phyloP scores from a whole-genome alignment of 1,284 basidiomycete species.

The Salmacisia buchloeana region DNA sequence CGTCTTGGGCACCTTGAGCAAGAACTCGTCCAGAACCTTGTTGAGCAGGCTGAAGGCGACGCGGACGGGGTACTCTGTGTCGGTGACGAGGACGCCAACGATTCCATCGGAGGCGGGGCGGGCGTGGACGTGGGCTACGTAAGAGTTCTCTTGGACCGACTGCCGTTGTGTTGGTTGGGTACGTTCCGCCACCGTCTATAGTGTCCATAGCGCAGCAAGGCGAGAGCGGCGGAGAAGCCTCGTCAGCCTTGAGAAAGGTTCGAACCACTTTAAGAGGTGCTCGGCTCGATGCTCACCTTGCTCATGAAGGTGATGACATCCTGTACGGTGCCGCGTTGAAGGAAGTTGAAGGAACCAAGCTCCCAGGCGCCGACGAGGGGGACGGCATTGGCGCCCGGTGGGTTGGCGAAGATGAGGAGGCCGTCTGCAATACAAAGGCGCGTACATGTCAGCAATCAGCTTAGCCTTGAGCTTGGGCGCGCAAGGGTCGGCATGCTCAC shows the following conservation, averaged over 20 bases:
- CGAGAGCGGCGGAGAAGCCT: slow-evolving; percentile 73
- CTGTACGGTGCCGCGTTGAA: slow-evolving; percentile 63
- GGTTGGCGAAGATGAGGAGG: slow-evolving; percentile 43
- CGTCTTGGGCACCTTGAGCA: slow-evolving; percentile 66
- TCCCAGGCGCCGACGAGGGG: slow-evolving; percentile 70
- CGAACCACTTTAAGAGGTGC: slow-evolving; percentile 38
- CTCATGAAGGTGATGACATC: slow-evolving; percentile 51
- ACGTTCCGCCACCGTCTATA: slow-evolving; percentile 76
- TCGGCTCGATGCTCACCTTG: slow-evolving; percentile 38
- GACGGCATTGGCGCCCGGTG: slow-evolving; percentile 54
- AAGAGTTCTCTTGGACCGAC: slow-evolving; percentile 89
- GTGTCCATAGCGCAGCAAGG: slow-evolving; percentile 59
- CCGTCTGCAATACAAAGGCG: slow-evolving; percentile 14
- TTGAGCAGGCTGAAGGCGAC: slow-evolving; percentile 92
- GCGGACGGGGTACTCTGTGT: slow-evolving; percentile 91
- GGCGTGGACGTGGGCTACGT: slow-evolving; percentile 83
- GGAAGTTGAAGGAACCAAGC: slow-evolving; percentile 87
- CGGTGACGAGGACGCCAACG: slow-evolving; percentile 82
- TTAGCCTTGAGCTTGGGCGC: background rate
- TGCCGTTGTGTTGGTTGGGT: slow-evolving; percentile 66
- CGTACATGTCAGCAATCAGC: background rate
- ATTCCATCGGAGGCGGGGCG: slow-evolving; percentile 48
- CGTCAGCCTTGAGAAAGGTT: background rate
- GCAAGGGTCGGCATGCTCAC: too few relatives aligned
- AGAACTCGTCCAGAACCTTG: slow-evolving; percentile 90